Evolutionary conservation across 2,329 filamentous ascomycete genomes (phyloP).

Genomic region (Stachybotrys elegans): DNA sequence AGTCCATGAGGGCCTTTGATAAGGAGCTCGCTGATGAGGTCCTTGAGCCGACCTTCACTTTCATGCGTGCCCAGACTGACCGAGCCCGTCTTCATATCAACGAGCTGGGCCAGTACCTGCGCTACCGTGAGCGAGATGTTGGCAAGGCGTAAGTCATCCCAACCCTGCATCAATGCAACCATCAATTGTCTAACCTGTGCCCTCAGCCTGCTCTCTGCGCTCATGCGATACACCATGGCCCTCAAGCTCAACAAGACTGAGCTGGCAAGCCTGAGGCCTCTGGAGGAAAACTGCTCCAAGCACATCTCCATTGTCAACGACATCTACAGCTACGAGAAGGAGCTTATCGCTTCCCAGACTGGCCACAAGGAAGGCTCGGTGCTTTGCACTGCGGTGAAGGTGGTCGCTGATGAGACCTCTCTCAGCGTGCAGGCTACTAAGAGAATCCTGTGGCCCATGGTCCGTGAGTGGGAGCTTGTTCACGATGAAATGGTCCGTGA

Average conservation of each 20-base stretch:
- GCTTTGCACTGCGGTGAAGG: background rate
- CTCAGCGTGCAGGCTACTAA: background rate
- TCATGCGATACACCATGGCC: conserved; percentile 32
- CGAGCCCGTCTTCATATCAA: conserved; percentile 16
- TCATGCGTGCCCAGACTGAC: conserved; percentile 36
- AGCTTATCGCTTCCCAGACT: conserved; percentile 9
- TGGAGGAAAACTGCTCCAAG: conserved; percentile 29
- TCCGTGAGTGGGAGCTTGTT: conserved; percentile 2
- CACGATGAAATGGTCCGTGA: background rate
- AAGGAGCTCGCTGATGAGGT: conserved; percentile 28
- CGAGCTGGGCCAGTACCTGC: conserved; percentile 26
- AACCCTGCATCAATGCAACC: background rate
- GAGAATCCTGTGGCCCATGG: conserved; percentile 1
- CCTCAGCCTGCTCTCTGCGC: conserved; percentile 23
- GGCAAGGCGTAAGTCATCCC: conserved; percentile 28
- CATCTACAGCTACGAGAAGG: conserved; percentile 36
- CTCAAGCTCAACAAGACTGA: conserved; percentile 22
- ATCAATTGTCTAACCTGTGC: background rate
- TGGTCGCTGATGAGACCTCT: background rate
- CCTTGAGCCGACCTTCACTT: conserved; percentile 30
- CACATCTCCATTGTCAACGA: conserved; percentile 37
- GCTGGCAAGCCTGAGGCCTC: conserved; percentile 11
- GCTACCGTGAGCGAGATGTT: conserved; percentile 33
- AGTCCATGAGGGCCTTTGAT: conserved; percentile 30
- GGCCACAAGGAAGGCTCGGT: conserved; percentile 1